A percentile compares a stretch with the other conserved stretches of the same genome.
Evolutionary conservation across 2,329 filamentous ascomycete species (phyloP).

Genomic region (Hypoxylon sp.): DNA sequence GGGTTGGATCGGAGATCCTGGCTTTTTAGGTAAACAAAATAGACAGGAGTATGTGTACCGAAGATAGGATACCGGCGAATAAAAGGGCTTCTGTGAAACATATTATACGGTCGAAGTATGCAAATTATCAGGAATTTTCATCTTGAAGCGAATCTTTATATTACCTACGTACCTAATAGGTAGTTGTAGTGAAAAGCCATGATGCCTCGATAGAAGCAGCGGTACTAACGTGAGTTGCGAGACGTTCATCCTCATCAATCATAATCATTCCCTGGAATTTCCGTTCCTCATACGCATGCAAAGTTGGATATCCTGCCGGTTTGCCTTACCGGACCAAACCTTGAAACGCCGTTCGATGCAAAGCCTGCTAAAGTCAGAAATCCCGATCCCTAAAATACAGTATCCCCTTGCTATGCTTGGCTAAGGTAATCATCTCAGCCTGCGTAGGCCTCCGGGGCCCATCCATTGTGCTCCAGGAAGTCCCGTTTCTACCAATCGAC

Average conservation of each 20-base stretch:
- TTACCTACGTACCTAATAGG: background rate
- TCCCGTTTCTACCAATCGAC: constrained; percentile 78
- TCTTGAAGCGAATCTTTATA: background rate
- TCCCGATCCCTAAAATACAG: constrained; percentile 1
- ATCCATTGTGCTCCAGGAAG: background rate
- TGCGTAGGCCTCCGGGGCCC: background rate
- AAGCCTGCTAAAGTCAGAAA: constrained; percentile 24
- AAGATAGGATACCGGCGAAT: background rate
- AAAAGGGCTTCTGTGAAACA: too few relatives aligned
- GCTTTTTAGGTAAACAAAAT: constrained; percentile 1
- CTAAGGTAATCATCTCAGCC: background rate
- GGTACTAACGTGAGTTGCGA: background rate
- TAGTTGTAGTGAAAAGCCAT: background rate
- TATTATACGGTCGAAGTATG: background rate
- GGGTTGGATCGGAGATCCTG: constrained; percentile 25
- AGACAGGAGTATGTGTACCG: background rate
- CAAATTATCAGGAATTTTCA: background rate
- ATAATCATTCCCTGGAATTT: constrained; percentile 23
- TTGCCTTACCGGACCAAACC: constrained; percentile 10
- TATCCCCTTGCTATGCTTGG: background rate
- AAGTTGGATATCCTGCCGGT: constrained; percentile 33
- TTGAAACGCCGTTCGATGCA: constrained; percentile 41
- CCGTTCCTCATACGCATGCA: constrained; percentile 5
- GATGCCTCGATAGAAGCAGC: background rate
- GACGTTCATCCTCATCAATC: constrained; percentile 19